Conservation (phyloP, 768 basidiomycete genomes). For the Mycena olivaceomarginata region DNA sequence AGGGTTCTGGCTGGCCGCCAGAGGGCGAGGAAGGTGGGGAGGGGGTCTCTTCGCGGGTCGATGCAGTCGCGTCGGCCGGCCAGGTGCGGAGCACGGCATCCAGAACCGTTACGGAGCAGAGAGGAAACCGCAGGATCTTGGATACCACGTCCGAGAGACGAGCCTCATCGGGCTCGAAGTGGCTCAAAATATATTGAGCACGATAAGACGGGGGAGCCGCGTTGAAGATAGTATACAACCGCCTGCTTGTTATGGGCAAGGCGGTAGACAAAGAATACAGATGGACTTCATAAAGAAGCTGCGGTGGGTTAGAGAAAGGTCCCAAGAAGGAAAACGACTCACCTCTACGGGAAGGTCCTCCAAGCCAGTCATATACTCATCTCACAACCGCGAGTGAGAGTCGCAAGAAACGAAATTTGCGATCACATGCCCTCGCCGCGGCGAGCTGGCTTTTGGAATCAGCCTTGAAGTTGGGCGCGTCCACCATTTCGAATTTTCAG, state of each 20-base stretch:
- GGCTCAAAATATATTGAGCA: slow-evolving; percentile 78
- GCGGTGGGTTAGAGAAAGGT: slow-evolving; percentile 28
- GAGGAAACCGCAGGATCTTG: slow-evolving; percentile 74
- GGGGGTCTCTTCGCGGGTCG: slow-evolving; percentile 4
- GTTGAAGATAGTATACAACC: slow-evolving; percentile 73
- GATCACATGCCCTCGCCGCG: neutral
- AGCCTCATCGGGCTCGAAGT: slow-evolving; percentile 43
- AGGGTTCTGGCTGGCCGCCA: slow-evolving; percentile 17
- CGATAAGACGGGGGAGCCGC: slow-evolving; percentile 74
- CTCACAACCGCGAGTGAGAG: neutral
- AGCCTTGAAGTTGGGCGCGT: too few relatives aligned
- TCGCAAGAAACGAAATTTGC: neutral
- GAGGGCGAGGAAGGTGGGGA: slow-evolving; percentile 10
- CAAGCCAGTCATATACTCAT: slow-evolving; percentile 46
- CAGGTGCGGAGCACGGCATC: slow-evolving; percentile 61
- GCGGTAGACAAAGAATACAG: slow-evolving; percentile 78
- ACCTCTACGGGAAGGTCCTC: slow-evolving; percentile 67
- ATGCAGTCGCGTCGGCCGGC: slow-evolving; percentile 57
- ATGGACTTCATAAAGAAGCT: slow-evolving; percentile 91
- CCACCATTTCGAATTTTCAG: too few relatives aligned
- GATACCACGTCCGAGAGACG: slow-evolving; percentile 60
- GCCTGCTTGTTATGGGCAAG: slow-evolving; percentile 76
- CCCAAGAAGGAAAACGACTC: slow-evolving; percentile 10
- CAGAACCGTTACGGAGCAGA: slow-evolving; percentile 75
- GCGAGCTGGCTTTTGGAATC: too few relatives aligned